Conservation (phyloP, 306 rosid genomes). For the Leucaena leucocephala region DNA sequence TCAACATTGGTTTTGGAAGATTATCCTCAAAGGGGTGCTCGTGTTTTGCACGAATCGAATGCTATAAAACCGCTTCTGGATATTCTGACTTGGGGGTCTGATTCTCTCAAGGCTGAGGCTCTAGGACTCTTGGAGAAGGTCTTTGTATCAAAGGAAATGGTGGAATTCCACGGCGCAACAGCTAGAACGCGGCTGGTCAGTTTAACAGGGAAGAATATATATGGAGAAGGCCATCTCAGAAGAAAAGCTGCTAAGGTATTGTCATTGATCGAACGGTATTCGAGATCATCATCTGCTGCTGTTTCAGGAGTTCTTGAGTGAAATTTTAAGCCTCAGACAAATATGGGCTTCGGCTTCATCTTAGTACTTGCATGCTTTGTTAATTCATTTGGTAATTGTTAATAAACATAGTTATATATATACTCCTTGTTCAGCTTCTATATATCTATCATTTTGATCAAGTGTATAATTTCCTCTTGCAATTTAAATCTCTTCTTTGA, state of each 20-base stretch:
- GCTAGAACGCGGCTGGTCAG: conserved; percentile 58
- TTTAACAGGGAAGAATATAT: conserved; percentile 51
- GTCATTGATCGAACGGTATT: conserved; percentile 67
- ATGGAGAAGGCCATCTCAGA: conserved; percentile 52
- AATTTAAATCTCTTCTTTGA: background rate
- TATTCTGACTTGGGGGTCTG: conserved; percentile 72
- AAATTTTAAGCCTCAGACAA: conserved; percentile 20
- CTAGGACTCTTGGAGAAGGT: conserved; percentile 72
- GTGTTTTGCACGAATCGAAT: conserved; percentile 55
- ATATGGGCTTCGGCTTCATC: conserved; percentile 3
- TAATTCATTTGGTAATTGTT: conserved; percentile 10
- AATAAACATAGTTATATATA: conserved; percentile 8
- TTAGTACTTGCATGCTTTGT: background rate
- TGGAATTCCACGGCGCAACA: conserved; percentile 54
- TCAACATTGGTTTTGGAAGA: conserved; percentile 71
- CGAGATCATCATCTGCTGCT: conserved; percentile 64
- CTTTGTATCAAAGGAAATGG: conserved; percentile 72
- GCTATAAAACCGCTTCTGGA: conserved; percentile 63
- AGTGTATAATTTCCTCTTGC: background rate
- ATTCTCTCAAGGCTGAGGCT: conserved; percentile 65
- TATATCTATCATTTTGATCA: background rate
- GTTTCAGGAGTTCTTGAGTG: conserved; percentile 52
- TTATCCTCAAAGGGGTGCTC: conserved; percentile 69
- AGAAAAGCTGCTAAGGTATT: conserved; percentile 72
- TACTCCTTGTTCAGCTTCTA: background rate